Conservation (phyloP, 306 rosid genomes). For the Casuarina cunninghamiana region DNA sequence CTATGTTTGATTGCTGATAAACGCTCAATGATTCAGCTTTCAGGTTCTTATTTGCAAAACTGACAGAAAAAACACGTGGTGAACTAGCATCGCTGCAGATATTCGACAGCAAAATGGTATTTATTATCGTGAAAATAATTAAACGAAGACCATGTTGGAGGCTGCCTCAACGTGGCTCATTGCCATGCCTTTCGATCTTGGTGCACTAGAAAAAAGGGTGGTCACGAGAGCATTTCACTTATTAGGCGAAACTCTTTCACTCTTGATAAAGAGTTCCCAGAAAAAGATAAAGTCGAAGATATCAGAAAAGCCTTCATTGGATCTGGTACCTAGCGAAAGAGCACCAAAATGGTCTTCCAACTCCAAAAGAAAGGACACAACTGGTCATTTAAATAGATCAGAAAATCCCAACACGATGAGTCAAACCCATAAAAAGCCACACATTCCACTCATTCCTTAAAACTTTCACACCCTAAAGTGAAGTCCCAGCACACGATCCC, state of each 20-base stretch:
- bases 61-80: background rate
- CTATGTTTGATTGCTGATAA: background rate
- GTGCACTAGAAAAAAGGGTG: background rate
- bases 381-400: background rate
- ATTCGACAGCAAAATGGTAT: background rate
- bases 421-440: constrained; percentile 34
- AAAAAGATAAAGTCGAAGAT: background rate
- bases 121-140: background rate
- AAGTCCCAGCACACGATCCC: constrained; percentile 54
- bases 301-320: background rate
- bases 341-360: background rate
- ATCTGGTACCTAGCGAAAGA: background rate
- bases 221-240: background rate
- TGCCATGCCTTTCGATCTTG: background rate
- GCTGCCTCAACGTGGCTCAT: background rate
- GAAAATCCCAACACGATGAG: background rate
- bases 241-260: background rate
- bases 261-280: background rate
- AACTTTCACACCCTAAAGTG: constrained; percentile 7
- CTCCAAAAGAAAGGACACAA: background rate
- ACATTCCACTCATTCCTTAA: constrained; percentile 19
- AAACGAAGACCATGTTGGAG: background rate
- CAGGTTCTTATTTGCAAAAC: background rate
- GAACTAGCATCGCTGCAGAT: no score
- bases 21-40: background rate